These are phyloP conservation scores for Clarkia xantiana DNA, from an alignment of 345 rosid genomes.

Conservation along the genomic window DNA sequence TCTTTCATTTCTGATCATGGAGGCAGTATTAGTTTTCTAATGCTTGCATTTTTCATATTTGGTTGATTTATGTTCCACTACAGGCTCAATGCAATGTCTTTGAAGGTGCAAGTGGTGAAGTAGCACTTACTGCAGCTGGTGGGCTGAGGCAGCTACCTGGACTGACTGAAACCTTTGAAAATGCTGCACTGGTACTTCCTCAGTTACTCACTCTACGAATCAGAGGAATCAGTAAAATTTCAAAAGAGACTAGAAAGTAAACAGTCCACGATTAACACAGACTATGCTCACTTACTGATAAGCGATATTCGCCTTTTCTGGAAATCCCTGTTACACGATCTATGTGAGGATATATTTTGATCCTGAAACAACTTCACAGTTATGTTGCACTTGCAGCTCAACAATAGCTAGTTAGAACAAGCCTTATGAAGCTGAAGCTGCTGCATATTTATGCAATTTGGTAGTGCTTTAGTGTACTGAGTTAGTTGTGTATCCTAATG, in stretches of 20 bases:
- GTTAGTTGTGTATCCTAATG: slow-evolving; percentile 8
- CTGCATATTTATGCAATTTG: not conserved
- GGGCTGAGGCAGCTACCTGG: slow-evolving; percentile 86
- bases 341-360: not conserved
- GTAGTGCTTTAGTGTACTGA: not conserved
- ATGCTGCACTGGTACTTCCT: slow-evolving; percentile 67
- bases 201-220: not conserved
- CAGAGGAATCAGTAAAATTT: not conserved
- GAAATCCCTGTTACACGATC: not conserved
- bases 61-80: slow-evolving; percentile 13
- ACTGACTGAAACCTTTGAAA: slow-evolving; percentile 48
- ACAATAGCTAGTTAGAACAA: too few species aligned
- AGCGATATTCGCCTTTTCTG: too few species aligned
- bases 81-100: slow-evolving; percentile 91
- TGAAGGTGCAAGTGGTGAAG: slow-evolving; percentile 73
- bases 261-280: too few species aligned
- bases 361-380: not conserved
- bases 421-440: too few species aligned
- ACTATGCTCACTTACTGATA: too few species aligned
- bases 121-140: slow-evolving; percentile 81
- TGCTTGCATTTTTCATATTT: slow-evolving; percentile 7
- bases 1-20: not conserved
- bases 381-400: not conserved
- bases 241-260: not conserved
- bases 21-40: not conserved